Percentiles rank a stretch among this genome's conserved stretches.
Conservation (phyloP, 1,284 basidiomycete species). For the Gomphus bonarii region DNA sequence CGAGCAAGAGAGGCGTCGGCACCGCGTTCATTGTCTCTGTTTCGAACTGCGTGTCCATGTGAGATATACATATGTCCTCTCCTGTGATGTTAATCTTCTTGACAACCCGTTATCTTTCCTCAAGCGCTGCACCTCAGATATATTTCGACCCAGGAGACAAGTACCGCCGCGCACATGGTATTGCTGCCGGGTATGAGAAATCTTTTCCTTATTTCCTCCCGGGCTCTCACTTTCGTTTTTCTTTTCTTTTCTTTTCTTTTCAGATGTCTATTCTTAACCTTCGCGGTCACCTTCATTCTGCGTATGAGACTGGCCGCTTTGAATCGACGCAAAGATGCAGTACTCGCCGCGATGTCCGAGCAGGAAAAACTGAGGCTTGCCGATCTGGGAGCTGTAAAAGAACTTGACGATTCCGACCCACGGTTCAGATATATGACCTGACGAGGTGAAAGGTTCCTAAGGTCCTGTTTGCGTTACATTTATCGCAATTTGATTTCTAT, state of each 20-base stretch:
- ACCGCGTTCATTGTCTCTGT: conserved; percentile 49
- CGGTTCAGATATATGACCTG: conserved; percentile 32
- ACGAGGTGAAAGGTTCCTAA: conserved; percentile 1
- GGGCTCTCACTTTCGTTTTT: background rate
- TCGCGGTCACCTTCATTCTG: conserved; percentile 29
- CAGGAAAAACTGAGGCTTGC: conserved; percentile 22
- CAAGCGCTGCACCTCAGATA: conserved; percentile 45
- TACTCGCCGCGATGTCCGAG: conserved; percentile 18
- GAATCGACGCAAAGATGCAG: conserved; percentile 28
- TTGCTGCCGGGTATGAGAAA: conserved; percentile 33
- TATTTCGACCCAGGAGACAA: conserved; percentile 41
- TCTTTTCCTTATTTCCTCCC: background rate
- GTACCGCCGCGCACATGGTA: conserved; percentile 42
- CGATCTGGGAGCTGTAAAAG: conserved; percentile 16
- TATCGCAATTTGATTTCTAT: too few species aligned
- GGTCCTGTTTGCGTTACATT: too few species aligned
- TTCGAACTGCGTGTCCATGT: conserved; percentile 47
- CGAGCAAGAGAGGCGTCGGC: conserved; percentile 46
- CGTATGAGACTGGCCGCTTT: conserved; percentile 29
- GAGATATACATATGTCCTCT: conserved; percentile 13
- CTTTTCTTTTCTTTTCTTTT: background rate
- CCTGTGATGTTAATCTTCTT: background rate
- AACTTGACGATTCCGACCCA: conserved; percentile 36
- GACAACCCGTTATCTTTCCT: background rate
- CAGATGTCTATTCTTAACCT: conserved; percentile 33